A percentile compares a stretch with the other conserved stretches of the same genome.
Evolutionary conservation across 1,139 yeast genomes (phyloP).

Genomic region (Scheffersomyces illinoinensis): DNA sequence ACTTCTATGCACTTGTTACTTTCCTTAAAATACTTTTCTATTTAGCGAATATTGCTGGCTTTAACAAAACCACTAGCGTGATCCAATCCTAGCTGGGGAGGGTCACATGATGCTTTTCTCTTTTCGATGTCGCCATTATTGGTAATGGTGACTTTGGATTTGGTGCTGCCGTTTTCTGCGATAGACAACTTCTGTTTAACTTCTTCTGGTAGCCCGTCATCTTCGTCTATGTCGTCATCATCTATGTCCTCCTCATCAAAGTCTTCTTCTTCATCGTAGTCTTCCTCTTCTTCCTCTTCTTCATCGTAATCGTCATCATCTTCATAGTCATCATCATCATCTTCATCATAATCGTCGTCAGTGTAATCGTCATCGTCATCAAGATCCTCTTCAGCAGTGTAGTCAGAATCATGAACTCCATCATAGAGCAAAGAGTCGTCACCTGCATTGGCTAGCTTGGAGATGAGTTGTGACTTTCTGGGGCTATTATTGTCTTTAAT

Average conservation of each 20-base stretch:
- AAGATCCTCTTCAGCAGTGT: constrained; percentile 6
- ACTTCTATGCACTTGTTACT: background rate
- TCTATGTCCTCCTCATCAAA: constrained; percentile 22
- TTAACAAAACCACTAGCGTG: background rate
- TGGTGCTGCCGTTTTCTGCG: background rate
- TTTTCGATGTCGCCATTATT: background rate
- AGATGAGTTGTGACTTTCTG: background rate
- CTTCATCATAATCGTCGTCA: constrained; percentile 5
- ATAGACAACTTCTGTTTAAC: constrained; percentile 17
- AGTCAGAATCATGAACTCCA: constrained; percentile 4
- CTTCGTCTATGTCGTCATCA: constrained; percentile 25
- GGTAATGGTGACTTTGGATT: background rate
- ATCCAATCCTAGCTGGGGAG: background rate
- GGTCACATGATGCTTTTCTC: background rate
- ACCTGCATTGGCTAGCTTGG: background rate
- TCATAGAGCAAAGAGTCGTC: constrained; percentile 1
- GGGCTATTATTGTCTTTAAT: background rate
- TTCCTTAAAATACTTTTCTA: background rate
- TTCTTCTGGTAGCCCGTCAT: constrained; percentile 21
- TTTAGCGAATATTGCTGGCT: background rate
- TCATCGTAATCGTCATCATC: background rate
- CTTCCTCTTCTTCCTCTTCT: background rate
- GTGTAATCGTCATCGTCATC: constrained; percentile 1
- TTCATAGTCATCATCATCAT: background rate
- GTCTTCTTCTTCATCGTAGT: constrained; percentile 8